These are phyloP conservation scores for Suillus decipiens DNA, from an alignment of 768 basidiomycete genomes.

Conservation along the genomic window DNA sequence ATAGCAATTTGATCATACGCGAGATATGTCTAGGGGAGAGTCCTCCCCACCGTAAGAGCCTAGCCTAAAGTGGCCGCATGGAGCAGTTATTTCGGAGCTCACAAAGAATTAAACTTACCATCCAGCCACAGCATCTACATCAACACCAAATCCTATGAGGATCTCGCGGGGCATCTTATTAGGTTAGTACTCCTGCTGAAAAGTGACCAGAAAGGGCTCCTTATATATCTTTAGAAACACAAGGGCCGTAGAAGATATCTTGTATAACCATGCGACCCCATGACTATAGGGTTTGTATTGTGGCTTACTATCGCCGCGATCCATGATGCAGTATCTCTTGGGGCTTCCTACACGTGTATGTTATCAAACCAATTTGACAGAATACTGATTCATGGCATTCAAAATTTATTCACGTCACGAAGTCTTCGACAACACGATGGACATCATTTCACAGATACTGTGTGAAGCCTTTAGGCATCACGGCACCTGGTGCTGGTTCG, in stretches of 20 bases:
- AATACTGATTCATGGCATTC: background rate
- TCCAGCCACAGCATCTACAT: slow-evolving; percentile 73
- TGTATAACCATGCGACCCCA: background rate
- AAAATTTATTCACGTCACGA: slow-evolving; percentile 5
- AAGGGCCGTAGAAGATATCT: background rate
- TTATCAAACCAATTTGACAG: background rate
- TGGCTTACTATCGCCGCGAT: background rate
- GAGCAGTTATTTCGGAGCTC: slow-evolving; percentile 2
- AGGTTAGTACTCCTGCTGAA: background rate
- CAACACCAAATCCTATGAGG: slow-evolving; percentile 61
- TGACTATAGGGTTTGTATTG: background rate
- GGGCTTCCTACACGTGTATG: slow-evolving; percentile 4
- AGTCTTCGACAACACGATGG: slow-evolving; percentile 2
- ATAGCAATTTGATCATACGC: slow-evolving; percentile 33
- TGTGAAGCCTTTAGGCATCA: slow-evolving; percentile 52
- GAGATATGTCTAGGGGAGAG: slow-evolving; percentile 64
- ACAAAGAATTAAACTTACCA: slow-evolving; percentile 40
- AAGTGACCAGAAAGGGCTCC: background rate
- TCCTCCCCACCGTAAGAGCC: slow-evolving; percentile 72
- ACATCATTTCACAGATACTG: slow-evolving; percentile 7
- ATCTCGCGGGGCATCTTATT: slow-evolving; percentile 51
- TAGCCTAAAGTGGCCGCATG: slow-evolving; percentile 39
- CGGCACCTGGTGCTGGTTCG: slow-evolving; percentile 47
- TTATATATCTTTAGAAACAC: slow-evolving; percentile 6
- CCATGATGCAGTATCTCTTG: background rate